These are phyloP conservation scores for Phyllosticta citrichinensis DNA, from an alignment of 2,329 filamentous ascomycete species.

Conservation along the genomic window DNA sequence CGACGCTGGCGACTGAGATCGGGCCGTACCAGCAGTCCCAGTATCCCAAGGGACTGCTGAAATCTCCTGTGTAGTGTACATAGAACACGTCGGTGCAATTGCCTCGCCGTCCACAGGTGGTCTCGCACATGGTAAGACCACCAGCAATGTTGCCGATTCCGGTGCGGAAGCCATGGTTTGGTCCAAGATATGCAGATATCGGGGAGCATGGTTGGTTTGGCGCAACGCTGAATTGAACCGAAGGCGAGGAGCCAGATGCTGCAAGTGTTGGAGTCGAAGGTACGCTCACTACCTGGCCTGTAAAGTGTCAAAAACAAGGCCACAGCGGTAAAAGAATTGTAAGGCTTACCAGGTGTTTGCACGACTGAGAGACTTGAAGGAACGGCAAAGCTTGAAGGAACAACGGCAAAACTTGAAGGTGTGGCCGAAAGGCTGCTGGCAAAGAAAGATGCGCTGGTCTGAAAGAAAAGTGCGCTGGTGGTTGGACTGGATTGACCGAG, in stretches of 20 bases:
- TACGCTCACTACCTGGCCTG: neutral
- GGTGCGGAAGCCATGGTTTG: neutral
- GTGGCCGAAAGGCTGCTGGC: neutral
- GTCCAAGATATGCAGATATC: neutral
- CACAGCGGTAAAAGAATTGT: neutral
- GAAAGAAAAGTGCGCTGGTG: neutral
- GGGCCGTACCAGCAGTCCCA: slow-evolving; percentile 9
- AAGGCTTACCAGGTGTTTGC: neutral
- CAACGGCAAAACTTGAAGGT: neutral
- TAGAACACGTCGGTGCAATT: neutral
- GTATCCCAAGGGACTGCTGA: slow-evolving; percentile 5
- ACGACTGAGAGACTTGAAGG: neutral
- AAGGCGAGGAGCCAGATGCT: neutral
- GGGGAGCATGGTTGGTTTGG: slow-evolving; percentile 3
- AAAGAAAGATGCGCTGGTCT: neutral
- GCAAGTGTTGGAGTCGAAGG: neutral
- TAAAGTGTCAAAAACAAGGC: neutral
- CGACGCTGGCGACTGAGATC: neutral
- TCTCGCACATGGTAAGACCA: slow-evolving; percentile 4
- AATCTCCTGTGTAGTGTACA: slow-evolving; percentile 1
- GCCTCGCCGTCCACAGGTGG: neutral
- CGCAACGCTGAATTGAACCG: neutral
- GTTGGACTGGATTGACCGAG: neutral
- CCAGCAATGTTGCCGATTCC: slow-evolving; percentile 1
- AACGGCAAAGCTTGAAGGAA: neutral